These are phyloP conservation scores for Amanita muscaria DNA, from an alignment of 768 basidiomycete genomes.

Conservation along the genomic window DNA sequence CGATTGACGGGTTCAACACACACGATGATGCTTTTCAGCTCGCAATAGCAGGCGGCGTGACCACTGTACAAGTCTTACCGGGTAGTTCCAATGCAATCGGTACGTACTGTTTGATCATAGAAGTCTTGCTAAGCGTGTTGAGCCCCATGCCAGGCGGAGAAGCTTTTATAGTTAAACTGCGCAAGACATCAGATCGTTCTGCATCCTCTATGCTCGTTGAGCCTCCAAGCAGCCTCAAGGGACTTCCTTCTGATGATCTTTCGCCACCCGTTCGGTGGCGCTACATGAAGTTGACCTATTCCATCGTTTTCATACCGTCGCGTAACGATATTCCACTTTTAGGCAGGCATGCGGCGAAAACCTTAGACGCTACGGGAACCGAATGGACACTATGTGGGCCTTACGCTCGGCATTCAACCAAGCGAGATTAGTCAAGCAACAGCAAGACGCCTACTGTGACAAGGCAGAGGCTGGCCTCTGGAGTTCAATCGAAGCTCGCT, in stretches of 20 bases:
- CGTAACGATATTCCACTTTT: slow-evolving; percentile 8
- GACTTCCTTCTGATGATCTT: slow-evolving; percentile 28
- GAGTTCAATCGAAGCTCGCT: slow-evolving; percentile 31
- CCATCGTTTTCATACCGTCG: background rate
- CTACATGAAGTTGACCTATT: slow-evolving; percentile 59
- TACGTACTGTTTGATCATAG: slow-evolving; percentile 17
- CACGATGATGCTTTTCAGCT: slow-evolving; percentile 70
- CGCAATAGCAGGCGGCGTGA: slow-evolving; percentile 82
- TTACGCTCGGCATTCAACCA: slow-evolving; percentile 74
- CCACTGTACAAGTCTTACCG: slow-evolving; percentile 74
- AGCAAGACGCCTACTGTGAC: slow-evolving; percentile 66
- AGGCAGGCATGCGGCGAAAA: slow-evolving; percentile 61
- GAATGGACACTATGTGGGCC: slow-evolving; percentile 77
- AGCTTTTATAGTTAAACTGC: slow-evolving; percentile 79
- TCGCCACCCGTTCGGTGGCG: slow-evolving; percentile 53
- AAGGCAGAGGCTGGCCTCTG: slow-evolving; percentile 44
- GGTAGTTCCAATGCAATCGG: slow-evolving; percentile 73
- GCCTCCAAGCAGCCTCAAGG: slow-evolving; percentile 58
- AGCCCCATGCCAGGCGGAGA: slow-evolving; percentile 55
- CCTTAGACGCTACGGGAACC: slow-evolving; percentile 37
- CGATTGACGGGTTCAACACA: slow-evolving; percentile 79
- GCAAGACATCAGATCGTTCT: slow-evolving; percentile 68
- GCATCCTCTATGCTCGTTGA: slow-evolving; percentile 80
- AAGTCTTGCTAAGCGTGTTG: background rate
- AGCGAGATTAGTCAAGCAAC: slow-evolving; percentile 56